Conservation (phyloP, 2,329 filamentous ascomycete genomes). For the Stagonosporopsis chrysanthemi region DNA sequence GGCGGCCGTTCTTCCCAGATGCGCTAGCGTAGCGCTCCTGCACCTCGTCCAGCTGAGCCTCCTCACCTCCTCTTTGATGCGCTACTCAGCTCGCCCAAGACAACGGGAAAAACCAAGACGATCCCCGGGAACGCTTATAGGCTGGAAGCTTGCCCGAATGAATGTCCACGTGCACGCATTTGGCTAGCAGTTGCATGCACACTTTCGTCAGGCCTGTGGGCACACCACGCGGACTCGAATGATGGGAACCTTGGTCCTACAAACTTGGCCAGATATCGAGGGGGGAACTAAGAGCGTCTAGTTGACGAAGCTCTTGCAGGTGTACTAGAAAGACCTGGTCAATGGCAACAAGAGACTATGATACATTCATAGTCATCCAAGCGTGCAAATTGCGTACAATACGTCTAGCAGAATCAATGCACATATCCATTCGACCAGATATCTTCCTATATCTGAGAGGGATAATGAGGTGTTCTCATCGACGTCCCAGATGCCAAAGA, state of each 20-base stretch:
- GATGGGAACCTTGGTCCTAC: background rate
- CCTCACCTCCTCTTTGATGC: background rate
- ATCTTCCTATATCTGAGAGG: background rate
- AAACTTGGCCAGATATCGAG: background rate
- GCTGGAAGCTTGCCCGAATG: background rate
- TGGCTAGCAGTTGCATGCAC: background rate
- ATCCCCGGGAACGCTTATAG: background rate
- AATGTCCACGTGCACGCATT: background rate
- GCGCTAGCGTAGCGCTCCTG: slow-evolving; percentile 5
- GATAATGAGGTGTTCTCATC: background rate
- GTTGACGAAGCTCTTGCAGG: background rate
- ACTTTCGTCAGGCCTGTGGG: background rate
- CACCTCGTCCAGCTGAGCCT: slow-evolving; percentile 8
- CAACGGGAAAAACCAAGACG: background rate
- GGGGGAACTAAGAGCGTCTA: background rate
- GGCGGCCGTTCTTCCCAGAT: background rate
- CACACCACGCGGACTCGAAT: background rate
- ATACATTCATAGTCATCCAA: background rate
- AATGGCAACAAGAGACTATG: background rate
- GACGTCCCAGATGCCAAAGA: background rate
- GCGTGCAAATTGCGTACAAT: background rate
- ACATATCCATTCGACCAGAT: background rate
- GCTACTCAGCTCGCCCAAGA: slow-evolving; percentile 8
- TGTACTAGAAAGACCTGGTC: background rate
- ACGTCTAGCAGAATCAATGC: background rate